Base-by-base conservation (phyloP, 306 rosid species). In the Trichosanthes truncata region DNA sequence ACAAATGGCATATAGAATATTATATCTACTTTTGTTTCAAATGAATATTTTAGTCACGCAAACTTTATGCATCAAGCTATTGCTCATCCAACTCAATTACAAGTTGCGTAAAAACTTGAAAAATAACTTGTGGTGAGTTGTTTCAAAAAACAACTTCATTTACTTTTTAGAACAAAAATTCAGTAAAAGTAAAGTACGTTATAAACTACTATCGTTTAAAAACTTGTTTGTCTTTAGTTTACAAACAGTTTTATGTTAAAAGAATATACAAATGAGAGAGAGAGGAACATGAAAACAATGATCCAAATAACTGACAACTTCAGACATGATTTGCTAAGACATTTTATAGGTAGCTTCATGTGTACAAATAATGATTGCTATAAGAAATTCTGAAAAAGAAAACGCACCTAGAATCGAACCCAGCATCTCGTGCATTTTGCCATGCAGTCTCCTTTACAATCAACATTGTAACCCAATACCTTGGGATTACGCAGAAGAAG, bases 401-500 rank as follows among this genome's bases (percentile, higher is more conserved):
- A 75, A 35, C 9, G 46, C 35, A 46, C 56, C 87, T 90, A 95
- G 87, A 95, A 95, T 11, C 97, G 96, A 84, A 80, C 98, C 97
- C 97, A 95, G 85, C 98, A 92, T 84, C 97, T 85, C 6, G 97
- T 95, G 91, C 98, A 95, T 65, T 92, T 91, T 61, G 98, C 98
- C 46, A 87, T 93, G 65, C 97, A 95, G 63, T 92, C 97, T 80
- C 98, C 98, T 78, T 91, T 92, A 33, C 98, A 95, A 84, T 92
- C 97, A 43, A 92, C 79, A 61, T 92, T 92, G 79, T 87, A 95
- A 10, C 98, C 98, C 93, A 92, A 83, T 40, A 90, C 93, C 83
- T 86, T 90, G 1, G 97, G 97, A 81, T 91, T 95, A 80, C 97
- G 88, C 78, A 95, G 93, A 53, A 95, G 90, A 74, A 92, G 96